Evolutionary conservation across 345 rosid species (phyloP).

Genomic region (Turritis glabra): DNA sequence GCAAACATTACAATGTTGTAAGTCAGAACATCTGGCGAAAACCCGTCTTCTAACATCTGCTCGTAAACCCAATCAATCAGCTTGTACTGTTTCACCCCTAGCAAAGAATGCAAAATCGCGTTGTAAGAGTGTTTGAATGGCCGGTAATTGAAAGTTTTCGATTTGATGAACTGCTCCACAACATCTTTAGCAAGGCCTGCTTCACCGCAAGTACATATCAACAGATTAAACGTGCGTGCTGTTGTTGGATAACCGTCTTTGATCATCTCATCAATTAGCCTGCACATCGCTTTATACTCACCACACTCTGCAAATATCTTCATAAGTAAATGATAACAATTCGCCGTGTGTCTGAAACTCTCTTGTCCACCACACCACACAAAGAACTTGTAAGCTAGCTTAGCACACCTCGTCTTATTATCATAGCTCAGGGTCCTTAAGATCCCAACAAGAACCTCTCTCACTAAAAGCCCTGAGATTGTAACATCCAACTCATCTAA

Average conservation of each 20-base stretch:
- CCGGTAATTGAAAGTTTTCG: constrained; percentile 71
- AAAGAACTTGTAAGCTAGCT: constrained; percentile 78
- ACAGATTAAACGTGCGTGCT: constrained; percentile 72
- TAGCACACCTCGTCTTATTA: constrained; percentile 64
- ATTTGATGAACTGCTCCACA: constrained; percentile 77
- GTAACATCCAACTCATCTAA: constrained; percentile 55
- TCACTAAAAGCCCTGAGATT: constrained; percentile 74
- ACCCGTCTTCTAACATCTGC: constrained; percentile 67
- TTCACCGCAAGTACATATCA: constrained; percentile 79
- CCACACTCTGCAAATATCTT: constrained; percentile 75
- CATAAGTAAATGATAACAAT: constrained; percentile 74
- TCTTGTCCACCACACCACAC: constrained; percentile 67
- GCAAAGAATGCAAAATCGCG: constrained; percentile 66
- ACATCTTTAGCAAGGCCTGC: constrained; percentile 68
- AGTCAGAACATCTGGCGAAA: constrained; percentile 64
- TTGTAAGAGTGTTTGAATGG: constrained; percentile 82
- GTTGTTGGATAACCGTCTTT: constrained; percentile 74
- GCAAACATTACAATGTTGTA: constrained; percentile 74
- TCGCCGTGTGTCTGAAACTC: constrained; percentile 56
- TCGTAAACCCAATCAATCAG: constrained; percentile 89
- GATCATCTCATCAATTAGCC: constrained; percentile 83
- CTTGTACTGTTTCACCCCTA: constrained; percentile 58
- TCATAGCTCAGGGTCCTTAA: constrained; percentile 46
- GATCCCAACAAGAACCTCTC: constrained; percentile 76
- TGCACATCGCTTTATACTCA: constrained; percentile 88